Base-by-base conservation (phyloP, 148 eudicot species). In the Drosera capensis region DNA sequence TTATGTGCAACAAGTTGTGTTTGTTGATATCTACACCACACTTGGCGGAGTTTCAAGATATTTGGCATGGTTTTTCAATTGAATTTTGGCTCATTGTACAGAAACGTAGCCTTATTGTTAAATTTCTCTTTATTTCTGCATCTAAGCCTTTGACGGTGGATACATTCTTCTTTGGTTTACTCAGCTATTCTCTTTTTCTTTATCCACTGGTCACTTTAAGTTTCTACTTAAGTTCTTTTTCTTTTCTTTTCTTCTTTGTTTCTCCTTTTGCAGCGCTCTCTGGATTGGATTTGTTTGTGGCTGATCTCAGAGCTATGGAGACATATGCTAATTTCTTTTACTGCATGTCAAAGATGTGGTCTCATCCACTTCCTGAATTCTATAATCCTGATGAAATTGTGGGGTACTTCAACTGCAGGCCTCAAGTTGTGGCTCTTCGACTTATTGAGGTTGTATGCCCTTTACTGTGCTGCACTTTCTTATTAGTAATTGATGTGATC, bases 311-410 rank as follows among this genome's bases (percentile, higher is more conserved):
- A 56, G 94, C 99, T 36, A 50, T 85, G 65, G 74, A 68, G 38
- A 74, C 71, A 30, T 92, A 85, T 71, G 57, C 53, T 57, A 53
- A 45, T 57, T 79, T 81, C 62, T 71, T 71, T 35, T 72, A 76
- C 58, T 59, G 61, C 65, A 59, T 85, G 40, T 49, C 88, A 35
- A 85, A 70, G 74, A 61, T 62, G 57, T 92, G 99, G 95, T 68
- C 79, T 37, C 76, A 58, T 57, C 95, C 99, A 43, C 86, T 92
- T 58, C 94, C 99, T 45, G 99, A 92, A 64, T 48, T 48, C 46
- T 92, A 92, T 59, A 82, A 81, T 68, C 73, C 79, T 14, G 68
- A 85, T 56, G 65, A 62, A 36, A 71, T 86, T 62, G 57, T 72
- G 29, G 69, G 59, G 40, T 92, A 92, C 64, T 92, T 92, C 62